A percentile compares a stretch with the other conserved stretches of the same genome.
Conservation (phyloP, 257 asterid genomes). For the Ophiorrhiza pumila region DNA sequence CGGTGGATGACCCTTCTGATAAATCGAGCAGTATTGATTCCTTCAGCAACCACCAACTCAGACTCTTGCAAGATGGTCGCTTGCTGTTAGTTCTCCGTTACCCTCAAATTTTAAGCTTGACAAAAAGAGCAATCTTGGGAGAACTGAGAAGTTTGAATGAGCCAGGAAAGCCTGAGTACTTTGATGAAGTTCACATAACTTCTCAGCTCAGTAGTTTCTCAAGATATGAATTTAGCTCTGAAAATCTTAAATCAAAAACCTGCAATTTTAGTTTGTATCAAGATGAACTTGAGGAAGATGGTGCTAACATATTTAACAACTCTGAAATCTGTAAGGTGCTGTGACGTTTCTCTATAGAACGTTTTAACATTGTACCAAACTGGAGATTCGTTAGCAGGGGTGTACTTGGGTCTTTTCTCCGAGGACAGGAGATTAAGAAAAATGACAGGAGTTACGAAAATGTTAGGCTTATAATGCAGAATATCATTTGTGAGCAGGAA, state of each 20-base stretch:
- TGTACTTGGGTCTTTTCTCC: conserved; percentile 1
- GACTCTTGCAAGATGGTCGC: conserved; percentile 14
- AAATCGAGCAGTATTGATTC: neutral
- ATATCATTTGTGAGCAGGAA: conserved; percentile 14
- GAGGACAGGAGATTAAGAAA: neutral
- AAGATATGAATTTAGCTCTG: conserved; percentile 11
- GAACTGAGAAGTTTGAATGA: conserved; percentile 21
- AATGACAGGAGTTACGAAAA: neutral
- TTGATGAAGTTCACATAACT: conserved; percentile 6
- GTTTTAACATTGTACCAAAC: neutral
- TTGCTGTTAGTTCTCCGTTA: conserved; percentile 16
- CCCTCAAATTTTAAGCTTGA: conserved; percentile 10
- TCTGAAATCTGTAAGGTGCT: conserved; percentile 11
- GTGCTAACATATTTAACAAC: conserved; percentile 6
- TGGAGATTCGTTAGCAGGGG: conserved; percentile 2
- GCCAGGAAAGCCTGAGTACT: conserved; percentile 9
- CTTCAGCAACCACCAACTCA: neutral
- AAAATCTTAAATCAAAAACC: conserved; percentile 10
- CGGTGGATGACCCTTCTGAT: neutral
- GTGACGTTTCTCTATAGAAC: neutral
- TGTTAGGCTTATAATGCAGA: conserved; percentile 12
- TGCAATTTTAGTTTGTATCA: neutral
- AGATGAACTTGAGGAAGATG: conserved; percentile 10
- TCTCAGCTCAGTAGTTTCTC: conserved; percentile 16
- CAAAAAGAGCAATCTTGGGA: conserved; percentile 19